Conservation (phyloP, 805 yeast genomes). For the Sugiyamaella marilandica region DNA sequence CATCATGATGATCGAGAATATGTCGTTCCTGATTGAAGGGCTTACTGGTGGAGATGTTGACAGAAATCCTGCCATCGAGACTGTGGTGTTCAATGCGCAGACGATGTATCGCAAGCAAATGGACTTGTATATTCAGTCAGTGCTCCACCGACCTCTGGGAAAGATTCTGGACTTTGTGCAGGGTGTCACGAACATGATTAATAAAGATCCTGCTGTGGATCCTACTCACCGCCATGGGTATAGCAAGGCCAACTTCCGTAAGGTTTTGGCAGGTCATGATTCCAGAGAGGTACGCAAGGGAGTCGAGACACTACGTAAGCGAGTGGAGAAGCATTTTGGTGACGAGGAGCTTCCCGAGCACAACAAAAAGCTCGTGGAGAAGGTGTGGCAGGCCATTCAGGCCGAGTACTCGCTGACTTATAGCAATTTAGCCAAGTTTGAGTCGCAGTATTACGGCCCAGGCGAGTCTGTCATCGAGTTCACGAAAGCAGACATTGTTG, state of each 20-base stretch:
- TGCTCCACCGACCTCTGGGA: constrained; percentile 56
- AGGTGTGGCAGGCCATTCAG: constrained; percentile 67
- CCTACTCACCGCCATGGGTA: constrained; percentile 61
- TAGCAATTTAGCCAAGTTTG: constrained; percentile 48
- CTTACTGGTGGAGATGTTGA: constrained; percentile 19
- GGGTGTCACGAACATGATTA: constrained; percentile 52
- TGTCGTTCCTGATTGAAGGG: constrained; percentile 46
- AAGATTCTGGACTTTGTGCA: constrained; percentile 61
- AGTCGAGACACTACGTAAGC: constrained; percentile 50
- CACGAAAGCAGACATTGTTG: constrained; percentile 51
- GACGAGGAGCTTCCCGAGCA: constrained; percentile 28
- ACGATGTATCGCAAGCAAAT: constrained; percentile 25
- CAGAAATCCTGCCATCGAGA: constrained; percentile 8
- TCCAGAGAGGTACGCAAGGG: constrained; percentile 51
- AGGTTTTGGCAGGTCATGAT: constrained; percentile 54
- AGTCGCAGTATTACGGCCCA: constrained; percentile 49
- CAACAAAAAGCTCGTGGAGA: constrained; percentile 54
- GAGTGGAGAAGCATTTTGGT: constrained; percentile 52
- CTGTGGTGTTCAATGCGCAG: constrained; percentile 11
- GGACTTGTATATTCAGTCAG: constrained; percentile 41
- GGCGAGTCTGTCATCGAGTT: constrained; percentile 43
- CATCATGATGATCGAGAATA: constrained; percentile 49
- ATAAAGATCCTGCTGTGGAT: constrained; percentile 35
- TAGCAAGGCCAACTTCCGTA: constrained; percentile 52
- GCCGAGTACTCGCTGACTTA: constrained; percentile 56